phyloP scores from a whole-genome alignment of 805 yeast genomes.

The Yarrowia hollandica region DNA sequence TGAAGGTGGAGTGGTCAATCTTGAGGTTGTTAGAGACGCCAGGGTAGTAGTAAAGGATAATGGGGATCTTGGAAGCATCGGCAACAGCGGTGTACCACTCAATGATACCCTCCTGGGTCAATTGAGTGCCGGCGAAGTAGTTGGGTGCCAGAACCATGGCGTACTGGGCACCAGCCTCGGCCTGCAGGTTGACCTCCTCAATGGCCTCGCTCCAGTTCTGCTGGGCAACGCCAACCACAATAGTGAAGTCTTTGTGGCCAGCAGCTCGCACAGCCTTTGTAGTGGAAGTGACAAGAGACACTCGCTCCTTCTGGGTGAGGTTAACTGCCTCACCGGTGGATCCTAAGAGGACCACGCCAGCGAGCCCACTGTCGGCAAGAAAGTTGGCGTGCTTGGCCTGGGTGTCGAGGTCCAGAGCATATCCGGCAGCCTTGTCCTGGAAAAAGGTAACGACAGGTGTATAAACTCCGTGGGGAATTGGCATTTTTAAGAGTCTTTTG shows the following conservation, averaged over 20 bases:
- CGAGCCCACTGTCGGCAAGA: conserved; percentile 48
- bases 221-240: conserved; percentile 54
- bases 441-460: conserved; percentile 58
- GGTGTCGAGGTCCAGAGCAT: conserved; percentile 48
- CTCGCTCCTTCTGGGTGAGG: conserved; percentile 50
- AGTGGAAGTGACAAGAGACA: conserved; percentile 37
- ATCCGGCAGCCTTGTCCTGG: conserved; percentile 43
- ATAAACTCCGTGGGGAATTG: conserved; percentile 44
- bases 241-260: conserved; percentile 45
- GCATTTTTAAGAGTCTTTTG: not conserved
- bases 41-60: conserved; percentile 51
- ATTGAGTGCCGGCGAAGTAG: conserved; percentile 50
- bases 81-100: conserved; percentile 50
- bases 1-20: conserved; percentile 46
- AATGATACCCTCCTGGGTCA: conserved; percentile 48
- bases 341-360: conserved; percentile 53
- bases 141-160: conserved; percentile 47
- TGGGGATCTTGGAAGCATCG: conserved; percentile 47
- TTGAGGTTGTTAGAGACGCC: conserved; percentile 50
- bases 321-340: conserved; percentile 60
- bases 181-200: conserved; percentile 38
- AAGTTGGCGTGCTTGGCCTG: conserved; percentile 49
- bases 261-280: conserved; percentile 42
- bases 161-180: conserved; percentile 39
- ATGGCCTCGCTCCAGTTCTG: conserved; percentile 50